A percentile compares a stretch with the other conserved stretches of the same genome.
These are phyloP conservation scores for Agaricus sinodeliciosus DNA, from an alignment of 768 basidiomycete species.

Conservation along the genomic window DNA sequence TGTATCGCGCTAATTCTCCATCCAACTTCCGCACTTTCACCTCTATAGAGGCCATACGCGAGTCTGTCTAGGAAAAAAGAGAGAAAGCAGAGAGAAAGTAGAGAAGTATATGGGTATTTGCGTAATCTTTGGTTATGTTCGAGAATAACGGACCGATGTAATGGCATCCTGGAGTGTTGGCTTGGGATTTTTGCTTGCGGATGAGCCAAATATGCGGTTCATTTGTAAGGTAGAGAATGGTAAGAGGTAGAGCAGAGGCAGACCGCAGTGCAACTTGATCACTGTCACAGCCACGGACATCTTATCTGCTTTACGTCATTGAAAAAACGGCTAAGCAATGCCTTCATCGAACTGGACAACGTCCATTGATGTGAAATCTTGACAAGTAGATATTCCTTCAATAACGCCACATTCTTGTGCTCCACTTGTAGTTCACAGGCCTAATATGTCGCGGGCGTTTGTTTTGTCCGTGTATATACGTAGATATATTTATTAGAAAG, in stretches of 20 bases:
- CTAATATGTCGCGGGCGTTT: too few relatives aligned
- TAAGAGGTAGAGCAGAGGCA: neutral
- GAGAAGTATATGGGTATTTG: neutral
- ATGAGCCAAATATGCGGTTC: slow-evolving; percentile 83
- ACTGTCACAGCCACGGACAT: neutral
- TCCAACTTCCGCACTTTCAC: slow-evolving; percentile 97
- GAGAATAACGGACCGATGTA: slow-evolving; percentile 49
- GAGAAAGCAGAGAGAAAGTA: neutral
- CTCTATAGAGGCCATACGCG: slow-evolving; percentile 81
- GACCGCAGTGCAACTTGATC: neutral
- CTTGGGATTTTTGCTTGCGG: slow-evolving; percentile 75
- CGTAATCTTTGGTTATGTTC: neutral
- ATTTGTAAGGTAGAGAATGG: slow-evolving; percentile 28
- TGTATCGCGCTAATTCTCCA: slow-evolving; percentile 85
- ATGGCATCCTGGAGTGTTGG: slow-evolving; percentile 92
- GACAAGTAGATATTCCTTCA: too few relatives aligned
- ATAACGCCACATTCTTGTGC: too few relatives aligned
- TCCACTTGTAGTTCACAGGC: too few relatives aligned
- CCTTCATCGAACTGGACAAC: too few relatives aligned
- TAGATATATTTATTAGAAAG: too few relatives aligned
- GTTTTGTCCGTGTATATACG: too few relatives aligned
- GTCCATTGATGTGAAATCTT: too few relatives aligned
- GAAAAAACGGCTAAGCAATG: neutral
- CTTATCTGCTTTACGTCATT: slow-evolving; percentile 1
- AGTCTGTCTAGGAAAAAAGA: slow-evolving; percentile 62